Evolutionary conservation across 495 filamentous ascomycete species (phyloP), one percentile per base, ranked within the genome.

Genomic region (Podospora pseudopauciseta): DNA sequence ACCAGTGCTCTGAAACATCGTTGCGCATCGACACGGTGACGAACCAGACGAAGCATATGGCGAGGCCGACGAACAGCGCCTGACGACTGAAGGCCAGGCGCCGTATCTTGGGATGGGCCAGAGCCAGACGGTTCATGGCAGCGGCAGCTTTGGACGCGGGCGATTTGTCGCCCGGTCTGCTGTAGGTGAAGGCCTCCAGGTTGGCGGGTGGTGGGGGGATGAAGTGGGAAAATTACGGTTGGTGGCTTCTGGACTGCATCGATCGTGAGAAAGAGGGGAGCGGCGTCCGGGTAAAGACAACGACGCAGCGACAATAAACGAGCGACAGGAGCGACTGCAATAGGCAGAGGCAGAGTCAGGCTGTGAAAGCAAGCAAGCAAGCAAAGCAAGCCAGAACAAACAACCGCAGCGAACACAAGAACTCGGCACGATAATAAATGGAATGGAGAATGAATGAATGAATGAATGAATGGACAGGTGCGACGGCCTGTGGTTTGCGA

Each of bases 61-160:
- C 60, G 30, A 72, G 15, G 20, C 55, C 65, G 63, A 67, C 27
- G 61, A 73, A 63, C 20, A 77, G 20, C 0, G 59, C 64, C 60
- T 76, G 72, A 9, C 75, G 72, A 11, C 64, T 75, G 18, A 66
- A 66, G 34, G 63, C 44, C 11, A 72, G 27, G 28, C 75, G 75
- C 11, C 75, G 65, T 13, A 70, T 44, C 44, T 55, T 73, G 34
- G 67, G 28, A 30, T 71, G 67, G 23, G 64, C 69, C 15, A 70
- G 54, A 0, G 61, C 64, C 60, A 71, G 65, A 57, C 65, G 58
- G n/a, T 66, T 68, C 60, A 68, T 71, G 56, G 60, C 68, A 4
- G 16, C 65, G 67, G 34, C 49, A 6, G 16, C 65, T 64, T 26
- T 32, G 32, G 54, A 23, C 39, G 44, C 28, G 28, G 61, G 30